phyloP scores from a whole-genome alignment of 2,329 filamentous ascomycete genomes.

The Fusarium sp. region DNA sequence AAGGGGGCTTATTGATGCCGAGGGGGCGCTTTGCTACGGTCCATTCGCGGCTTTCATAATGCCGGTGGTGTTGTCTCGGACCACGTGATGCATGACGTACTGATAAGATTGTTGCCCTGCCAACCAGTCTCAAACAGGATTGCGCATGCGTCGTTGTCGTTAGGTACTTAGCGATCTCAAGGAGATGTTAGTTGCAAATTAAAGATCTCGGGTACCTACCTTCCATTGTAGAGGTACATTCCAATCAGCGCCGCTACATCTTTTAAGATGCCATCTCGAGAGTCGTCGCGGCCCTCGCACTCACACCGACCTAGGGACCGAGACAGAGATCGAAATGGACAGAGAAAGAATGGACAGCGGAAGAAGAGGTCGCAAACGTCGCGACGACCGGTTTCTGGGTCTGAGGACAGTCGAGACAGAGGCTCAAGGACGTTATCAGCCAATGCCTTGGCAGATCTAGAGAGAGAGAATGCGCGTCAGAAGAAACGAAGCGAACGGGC shows the following conservation, averaged over 20 bases:
- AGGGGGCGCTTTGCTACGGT: too few relatives aligned
- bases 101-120: too few relatives aligned
- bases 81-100: too few relatives aligned
- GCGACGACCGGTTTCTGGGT: conserved; percentile 52
- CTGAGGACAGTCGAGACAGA: conserved; percentile 54
- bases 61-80: too few relatives aligned
- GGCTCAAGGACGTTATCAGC: conserved; percentile 58
- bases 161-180: too few relatives aligned
- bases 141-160: too few relatives aligned
- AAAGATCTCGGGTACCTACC: too few relatives aligned
- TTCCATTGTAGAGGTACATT: conserved; percentile 41
- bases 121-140: too few relatives aligned
- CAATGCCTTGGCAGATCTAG: conserved; percentile 76
- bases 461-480: conserved; percentile 70
- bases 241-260: conserved; percentile 40
- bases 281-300: conserved; percentile 53
- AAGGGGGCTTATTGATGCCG: conserved; percentile 41
- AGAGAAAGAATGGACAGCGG: conserved; percentile 54
- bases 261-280: conserved; percentile 55
- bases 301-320: conserved; percentile 45
- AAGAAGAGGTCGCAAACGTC: conserved; percentile 55
- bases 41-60: too few relatives aligned
- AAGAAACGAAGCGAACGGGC: conserved; percentile 55
- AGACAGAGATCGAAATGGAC: conserved; percentile 43
- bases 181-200: too few relatives aligned